phyloP scores from a whole-genome alignment of 768 basidiomycete genomes.

The Tylopilus sp. region DNA sequence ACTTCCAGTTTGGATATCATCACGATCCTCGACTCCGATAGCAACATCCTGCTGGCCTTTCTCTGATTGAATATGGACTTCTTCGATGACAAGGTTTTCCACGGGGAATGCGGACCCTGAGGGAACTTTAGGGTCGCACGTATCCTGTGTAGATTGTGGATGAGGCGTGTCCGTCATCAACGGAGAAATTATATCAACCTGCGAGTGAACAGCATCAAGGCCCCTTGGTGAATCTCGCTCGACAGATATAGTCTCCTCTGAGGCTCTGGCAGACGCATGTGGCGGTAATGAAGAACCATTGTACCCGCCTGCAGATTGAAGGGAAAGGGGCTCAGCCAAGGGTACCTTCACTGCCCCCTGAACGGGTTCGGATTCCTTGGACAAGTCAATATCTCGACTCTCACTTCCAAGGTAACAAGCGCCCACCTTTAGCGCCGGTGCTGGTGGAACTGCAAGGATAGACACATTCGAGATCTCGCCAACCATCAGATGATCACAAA shows the following conservation, averaged over 20 bases:
- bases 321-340: conserved; percentile 17
- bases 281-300: background rate
- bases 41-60: background rate
- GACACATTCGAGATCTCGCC: conserved; percentile 3
- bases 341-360: conserved; percentile 2
- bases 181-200: background rate
- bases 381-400: conserved; percentile 3
- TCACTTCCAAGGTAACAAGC: background rate
- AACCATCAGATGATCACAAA: conserved; percentile 10
- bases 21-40: background rate
- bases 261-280: background rate
- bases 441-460: background rate
- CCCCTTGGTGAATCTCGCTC: conserved; percentile 1
- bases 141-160: background rate
- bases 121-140: background rate
- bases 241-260: conserved; percentile 7
- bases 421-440: conserved; percentile 12
- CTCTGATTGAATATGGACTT: background rate
- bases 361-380: conserved; percentile 1
- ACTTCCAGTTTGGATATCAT: background rate
- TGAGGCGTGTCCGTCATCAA: conserved; percentile 1
- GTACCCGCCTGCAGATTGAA: conserved; percentile 6
- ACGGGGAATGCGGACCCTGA: background rate
- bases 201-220: background rate
- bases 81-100: background rate